phyloP scores from a whole-genome alignment of 2,329 filamentous ascomycete species.

The Curvularia hawaiiensis region DNA sequence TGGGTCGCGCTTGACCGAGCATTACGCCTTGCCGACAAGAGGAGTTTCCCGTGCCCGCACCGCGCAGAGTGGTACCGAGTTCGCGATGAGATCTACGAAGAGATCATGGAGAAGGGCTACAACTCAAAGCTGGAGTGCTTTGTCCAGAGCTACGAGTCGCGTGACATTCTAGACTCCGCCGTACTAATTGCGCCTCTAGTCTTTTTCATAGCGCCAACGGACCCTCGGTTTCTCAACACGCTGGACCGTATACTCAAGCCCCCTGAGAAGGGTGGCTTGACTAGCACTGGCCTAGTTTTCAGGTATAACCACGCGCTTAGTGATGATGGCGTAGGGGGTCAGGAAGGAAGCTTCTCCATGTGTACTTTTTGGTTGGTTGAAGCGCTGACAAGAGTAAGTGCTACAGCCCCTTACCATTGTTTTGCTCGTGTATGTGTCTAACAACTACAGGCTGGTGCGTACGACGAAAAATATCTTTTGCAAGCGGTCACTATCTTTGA shows the following conservation, averaged over 20 bases:
- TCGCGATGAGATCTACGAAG: constrained; percentile 72
- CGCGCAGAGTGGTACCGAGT: constrained; percentile 68
- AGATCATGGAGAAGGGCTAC: constrained; percentile 80
- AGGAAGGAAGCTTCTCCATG: constrained; percentile 79
- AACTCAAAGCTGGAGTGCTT: constrained; percentile 72
- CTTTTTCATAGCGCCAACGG: constrained; percentile 79
- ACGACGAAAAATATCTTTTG: constrained; percentile 67
- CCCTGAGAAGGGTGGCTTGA: constrained; percentile 76
- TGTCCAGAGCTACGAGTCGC: constrained; percentile 76
- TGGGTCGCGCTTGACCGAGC: constrained; percentile 82
- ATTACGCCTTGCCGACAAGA: constrained; percentile 73
- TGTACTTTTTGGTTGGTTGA: constrained; percentile 85
- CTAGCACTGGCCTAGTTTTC: constrained; percentile 75
- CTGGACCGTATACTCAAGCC: constrained; percentile 73
- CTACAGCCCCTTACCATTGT: constrained; percentile 27
- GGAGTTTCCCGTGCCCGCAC: constrained; percentile 76
- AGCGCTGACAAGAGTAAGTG: constrained; percentile 70
- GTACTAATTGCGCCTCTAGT: constrained; percentile 78
- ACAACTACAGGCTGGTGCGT: constrained; percentile 45
- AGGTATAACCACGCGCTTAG: constrained; percentile 72
- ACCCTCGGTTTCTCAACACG: constrained; percentile 74
- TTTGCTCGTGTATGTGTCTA: constrained; percentile 11
- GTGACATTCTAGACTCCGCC: constrained; percentile 72
- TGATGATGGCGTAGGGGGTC: constrained; percentile 74
- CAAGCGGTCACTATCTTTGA: constrained; percentile 72